These are phyloP conservation scores for Amborella trichopoda DNA, from an alignment of 164 flowering plant genomes.

Conservation along the genomic window DNA sequence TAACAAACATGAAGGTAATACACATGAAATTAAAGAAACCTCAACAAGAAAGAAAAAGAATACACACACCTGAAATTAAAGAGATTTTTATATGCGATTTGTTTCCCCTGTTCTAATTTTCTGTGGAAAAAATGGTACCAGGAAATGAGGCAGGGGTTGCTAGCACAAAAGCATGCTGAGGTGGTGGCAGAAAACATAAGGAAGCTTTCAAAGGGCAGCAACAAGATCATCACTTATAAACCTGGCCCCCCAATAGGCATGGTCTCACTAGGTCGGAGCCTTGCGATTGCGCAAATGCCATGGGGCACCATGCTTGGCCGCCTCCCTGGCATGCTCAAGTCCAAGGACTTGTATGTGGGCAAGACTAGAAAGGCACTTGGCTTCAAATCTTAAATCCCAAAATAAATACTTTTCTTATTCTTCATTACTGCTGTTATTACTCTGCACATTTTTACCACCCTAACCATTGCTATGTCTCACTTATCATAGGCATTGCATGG, in stretches of 20 bases:
- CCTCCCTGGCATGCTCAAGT: constrained; percentile 66
- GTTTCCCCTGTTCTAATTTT: no score
- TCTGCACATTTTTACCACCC: no score
- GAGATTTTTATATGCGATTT: no score
- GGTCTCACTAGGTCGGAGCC: constrained; percentile 74
- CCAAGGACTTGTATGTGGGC: constrained; percentile 68
- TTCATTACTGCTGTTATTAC: no score
- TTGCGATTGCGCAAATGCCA: constrained; percentile 64
- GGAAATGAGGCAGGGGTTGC: constrained; percentile 68
- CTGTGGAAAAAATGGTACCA: no score
- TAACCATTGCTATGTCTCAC: no score
- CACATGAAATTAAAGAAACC: no score
- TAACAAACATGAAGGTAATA: constrained; percentile 56
- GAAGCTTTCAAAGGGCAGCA: constrained; percentile 38
- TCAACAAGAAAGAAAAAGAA: no score
- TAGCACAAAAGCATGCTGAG: constrained; percentile 56
- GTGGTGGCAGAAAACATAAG: constrained; percentile 63
- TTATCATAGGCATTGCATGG: no score
- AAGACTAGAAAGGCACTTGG: constrained; percentile 67
- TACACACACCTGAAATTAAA: no score
- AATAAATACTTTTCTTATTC: no score
- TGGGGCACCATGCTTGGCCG: constrained; percentile 39
- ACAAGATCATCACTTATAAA: constrained; percentile 33
- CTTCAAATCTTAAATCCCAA: no score
- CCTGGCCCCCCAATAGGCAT: constrained; percentile 27